These are phyloP conservation scores for Turritis glabra DNA, from an alignment of 345 rosid species.

Conservation along the genomic window DNA sequence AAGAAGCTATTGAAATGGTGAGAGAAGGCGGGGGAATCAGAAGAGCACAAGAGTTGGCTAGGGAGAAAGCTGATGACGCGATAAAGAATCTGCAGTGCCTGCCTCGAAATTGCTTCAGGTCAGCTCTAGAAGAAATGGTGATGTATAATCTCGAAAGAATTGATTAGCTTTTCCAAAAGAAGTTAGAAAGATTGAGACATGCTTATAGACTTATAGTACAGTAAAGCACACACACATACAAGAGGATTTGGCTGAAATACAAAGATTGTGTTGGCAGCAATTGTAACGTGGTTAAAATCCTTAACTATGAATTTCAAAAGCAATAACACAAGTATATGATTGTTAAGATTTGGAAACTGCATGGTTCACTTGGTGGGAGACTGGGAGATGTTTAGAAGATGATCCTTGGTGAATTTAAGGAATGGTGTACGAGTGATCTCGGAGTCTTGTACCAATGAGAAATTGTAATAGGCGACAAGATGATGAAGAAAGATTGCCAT, in stretches of 20 bases:
- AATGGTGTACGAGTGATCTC: slow-evolving; percentile 27
- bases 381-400: neutral
- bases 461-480: slow-evolving; percentile 41
- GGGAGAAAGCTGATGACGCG: slow-evolving; percentile 66
- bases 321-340: neutral
- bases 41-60: slow-evolving; percentile 70
- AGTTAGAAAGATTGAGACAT: neutral
- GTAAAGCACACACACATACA: neutral
- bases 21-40: slow-evolving; percentile 60
- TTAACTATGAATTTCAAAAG: neutral
- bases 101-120: slow-evolving; percentile 51
- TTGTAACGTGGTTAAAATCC: neutral
- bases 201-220: neutral
- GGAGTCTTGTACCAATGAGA: slow-evolving; percentile 23
- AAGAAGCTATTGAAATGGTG: slow-evolving; percentile 61
- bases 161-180: slow-evolving; percentile 44
- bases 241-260: slow-evolving; percentile 1
- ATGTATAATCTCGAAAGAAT: slow-evolving; percentile 80
- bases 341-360: too few species aligned
- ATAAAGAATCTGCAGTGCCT: slow-evolving; percentile 62
- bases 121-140: slow-evolving; percentile 76
- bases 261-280: slow-evolving; percentile 13
- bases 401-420: slow-evolving; percentile 20
- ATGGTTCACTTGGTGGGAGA: neutral
- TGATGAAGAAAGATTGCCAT: slow-evolving; percentile 42